Conservation (phyloP, 768 basidiomycete genomes). For the Leucocoprinus birnbaumii region DNA sequence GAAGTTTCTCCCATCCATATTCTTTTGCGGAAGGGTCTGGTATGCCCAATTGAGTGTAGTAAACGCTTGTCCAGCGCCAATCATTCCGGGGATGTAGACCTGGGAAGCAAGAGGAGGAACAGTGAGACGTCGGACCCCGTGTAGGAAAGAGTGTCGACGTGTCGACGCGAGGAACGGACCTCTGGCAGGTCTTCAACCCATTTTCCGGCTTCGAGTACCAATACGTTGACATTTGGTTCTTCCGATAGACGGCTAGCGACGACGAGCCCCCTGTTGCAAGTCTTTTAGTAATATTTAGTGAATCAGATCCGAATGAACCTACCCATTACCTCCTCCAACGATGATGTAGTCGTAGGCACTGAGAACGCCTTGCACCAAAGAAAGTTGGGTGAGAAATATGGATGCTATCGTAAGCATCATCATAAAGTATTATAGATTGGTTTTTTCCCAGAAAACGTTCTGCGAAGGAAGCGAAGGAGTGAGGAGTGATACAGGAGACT, state of each 20-base stretch:
- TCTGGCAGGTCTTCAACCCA: constrained; percentile 31
- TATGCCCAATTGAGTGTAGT: constrained; percentile 50
- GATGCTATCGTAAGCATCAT: background rate
- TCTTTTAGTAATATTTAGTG: background rate
- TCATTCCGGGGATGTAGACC: constrained; percentile 29
- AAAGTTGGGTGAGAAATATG: background rate
- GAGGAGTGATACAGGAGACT: no score
- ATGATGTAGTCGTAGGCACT: constrained; percentile 28
- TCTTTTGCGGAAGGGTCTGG: constrained; percentile 38
- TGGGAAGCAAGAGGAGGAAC: constrained; percentile 1
- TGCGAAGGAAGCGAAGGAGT: no score
- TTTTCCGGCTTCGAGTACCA: constrained; percentile 37
- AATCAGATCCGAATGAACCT: constrained; percentile 1
- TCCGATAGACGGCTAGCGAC: constrained; percentile 34
- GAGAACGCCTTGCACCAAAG: background rate
- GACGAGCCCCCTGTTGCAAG: constrained; percentile 24
- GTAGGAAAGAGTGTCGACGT: background rate
- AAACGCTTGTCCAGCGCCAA: constrained; percentile 25
- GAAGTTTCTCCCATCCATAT: constrained; percentile 35
- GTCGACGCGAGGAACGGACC: constrained; percentile 19
- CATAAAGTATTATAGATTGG: no score
- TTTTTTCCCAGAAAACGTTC: no score
- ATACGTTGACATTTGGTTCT: constrained; percentile 24
- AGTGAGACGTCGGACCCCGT: background rate
- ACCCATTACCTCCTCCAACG: constrained; percentile 32